These are phyloP conservation scores for Lentinula sp. DNA, from an alignment of 768 basidiomycete genomes.

Conservation along the genomic window DNA sequence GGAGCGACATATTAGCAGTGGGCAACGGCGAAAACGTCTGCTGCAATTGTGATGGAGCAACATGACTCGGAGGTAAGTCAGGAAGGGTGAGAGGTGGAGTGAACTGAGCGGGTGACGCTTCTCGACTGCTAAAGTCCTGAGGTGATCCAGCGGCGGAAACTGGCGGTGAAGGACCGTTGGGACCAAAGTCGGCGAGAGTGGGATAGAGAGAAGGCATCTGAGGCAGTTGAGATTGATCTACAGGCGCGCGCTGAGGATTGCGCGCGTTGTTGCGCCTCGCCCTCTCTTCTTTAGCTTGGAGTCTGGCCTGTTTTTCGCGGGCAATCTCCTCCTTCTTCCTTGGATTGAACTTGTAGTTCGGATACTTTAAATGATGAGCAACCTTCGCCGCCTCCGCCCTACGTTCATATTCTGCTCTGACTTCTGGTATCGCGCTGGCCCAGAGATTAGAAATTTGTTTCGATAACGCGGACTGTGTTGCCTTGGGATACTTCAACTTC, in stretches of 20 bases:
- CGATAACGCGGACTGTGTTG: slow-evolving; percentile 58
- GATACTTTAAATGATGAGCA: slow-evolving; percentile 44
- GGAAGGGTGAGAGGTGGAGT: background rate
- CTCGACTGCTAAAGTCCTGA: slow-evolving; percentile 13
- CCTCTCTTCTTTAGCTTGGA: slow-evolving; percentile 30
- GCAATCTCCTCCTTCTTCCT: slow-evolving; percentile 47
- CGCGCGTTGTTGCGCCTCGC: slow-evolving; percentile 15
- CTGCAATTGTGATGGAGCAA: background rate
- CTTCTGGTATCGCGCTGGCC: slow-evolving; percentile 44
- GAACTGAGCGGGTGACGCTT: background rate
- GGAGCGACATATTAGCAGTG: background rate
- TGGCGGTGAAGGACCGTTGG: slow-evolving; percentile 47
- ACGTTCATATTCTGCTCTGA: slow-evolving; percentile 46
- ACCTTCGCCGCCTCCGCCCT: slow-evolving; percentile 47
- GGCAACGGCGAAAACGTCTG: background rate
- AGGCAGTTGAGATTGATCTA: slow-evolving; percentile 12
- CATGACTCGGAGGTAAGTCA: background rate
- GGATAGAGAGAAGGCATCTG: slow-evolving; percentile 13
- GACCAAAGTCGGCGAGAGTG: slow-evolving; percentile 19
- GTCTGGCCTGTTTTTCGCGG: slow-evolving; percentile 31
- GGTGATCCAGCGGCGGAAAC: slow-evolving; percentile 47
- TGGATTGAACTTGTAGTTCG: slow-evolving; percentile 53
- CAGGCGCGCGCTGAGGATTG: background rate
- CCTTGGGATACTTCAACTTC: slow-evolving; percentile 24
- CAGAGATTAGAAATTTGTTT: slow-evolving; percentile 58